These are phyloP conservation scores for Meripilus lineatus DNA, from an alignment of 1,284 basidiomycete genomes.

Conservation along the genomic window DNA sequence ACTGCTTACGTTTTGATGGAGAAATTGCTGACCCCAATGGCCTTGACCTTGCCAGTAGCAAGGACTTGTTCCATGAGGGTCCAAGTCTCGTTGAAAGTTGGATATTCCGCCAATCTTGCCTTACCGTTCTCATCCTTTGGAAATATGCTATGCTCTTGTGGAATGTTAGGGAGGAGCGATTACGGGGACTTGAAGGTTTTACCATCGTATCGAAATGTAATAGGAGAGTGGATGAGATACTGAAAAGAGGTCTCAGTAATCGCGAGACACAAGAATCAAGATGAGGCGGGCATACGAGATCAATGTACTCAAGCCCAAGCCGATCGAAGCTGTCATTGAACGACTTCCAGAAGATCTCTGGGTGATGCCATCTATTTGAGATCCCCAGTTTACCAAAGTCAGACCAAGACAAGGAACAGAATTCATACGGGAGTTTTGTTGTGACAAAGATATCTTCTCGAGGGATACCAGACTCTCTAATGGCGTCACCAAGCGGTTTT, in stretches of 20 bases:
- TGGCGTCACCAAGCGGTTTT: conserved; percentile 34
- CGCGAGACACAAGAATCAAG: neutral
- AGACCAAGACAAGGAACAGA: neutral
- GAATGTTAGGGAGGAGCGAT: neutral
- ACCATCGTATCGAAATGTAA: conserved; percentile 22
- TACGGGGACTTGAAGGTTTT: neutral
- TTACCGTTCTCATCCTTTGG: conserved; percentile 19
- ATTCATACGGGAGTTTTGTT: conserved; percentile 31
- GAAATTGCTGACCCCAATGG: conserved; percentile 42
- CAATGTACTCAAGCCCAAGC: conserved; percentile 27
- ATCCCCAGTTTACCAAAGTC: neutral
- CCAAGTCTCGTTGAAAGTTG: conserved; percentile 49
- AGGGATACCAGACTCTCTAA: conserved; percentile 35
- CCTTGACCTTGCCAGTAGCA: conserved; percentile 40
- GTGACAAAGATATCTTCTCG: conserved; percentile 43
- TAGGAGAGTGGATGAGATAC: conserved; percentile 32
- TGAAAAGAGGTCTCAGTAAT: conserved; percentile 18
- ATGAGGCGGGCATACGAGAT: conserved; percentile 19
- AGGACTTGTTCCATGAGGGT: conserved; percentile 37
- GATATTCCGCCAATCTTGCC: conserved; percentile 33
- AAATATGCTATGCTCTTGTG: conserved; percentile 17
- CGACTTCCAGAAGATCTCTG: conserved; percentile 21
- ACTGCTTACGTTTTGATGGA: conserved; percentile 35
- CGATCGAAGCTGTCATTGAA: conserved; percentile 26
- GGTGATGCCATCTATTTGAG: conserved; percentile 20